Conservation (phyloP, 2,329 filamentous ascomycete genomes). For the Dactylellina sp. region DNA sequence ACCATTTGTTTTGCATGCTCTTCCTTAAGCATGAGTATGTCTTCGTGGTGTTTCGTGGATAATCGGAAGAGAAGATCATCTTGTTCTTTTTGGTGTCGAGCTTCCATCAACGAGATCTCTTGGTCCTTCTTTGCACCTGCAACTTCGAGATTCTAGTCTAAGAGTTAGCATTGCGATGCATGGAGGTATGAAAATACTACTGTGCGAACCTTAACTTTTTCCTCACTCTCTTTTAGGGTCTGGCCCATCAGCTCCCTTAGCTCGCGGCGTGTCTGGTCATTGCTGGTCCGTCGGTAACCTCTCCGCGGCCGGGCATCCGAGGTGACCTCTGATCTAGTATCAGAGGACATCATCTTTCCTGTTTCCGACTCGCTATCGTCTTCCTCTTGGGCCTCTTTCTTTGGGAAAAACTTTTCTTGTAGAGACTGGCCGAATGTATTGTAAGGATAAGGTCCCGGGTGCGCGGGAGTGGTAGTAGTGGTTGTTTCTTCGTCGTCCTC, state of each 20-base stretch:
- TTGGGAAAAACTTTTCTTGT: conserved; percentile 44
- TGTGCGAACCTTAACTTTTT: conserved; percentile 39
- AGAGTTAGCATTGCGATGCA: conserved; percentile 6
- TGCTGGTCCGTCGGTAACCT: conserved; percentile 51
- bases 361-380: conserved; percentile 47
- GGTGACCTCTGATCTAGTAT: conserved; percentile 50
- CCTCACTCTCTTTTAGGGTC: conserved; percentile 51
- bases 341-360: conserved; percentile 52
- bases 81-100: conserved; percentile 51
- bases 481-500: conserved; percentile 54
- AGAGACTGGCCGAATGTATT: conserved; percentile 46
- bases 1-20: conserved; percentile 52
- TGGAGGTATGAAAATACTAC: neutral
- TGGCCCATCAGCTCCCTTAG: conserved; percentile 54
- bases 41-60: conserved; percentile 52
- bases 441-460: conserved; percentile 34
- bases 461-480: conserved; percentile 21
- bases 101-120: conserved; percentile 46
- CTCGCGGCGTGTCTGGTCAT: conserved; percentile 50
- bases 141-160: conserved; percentile 43
- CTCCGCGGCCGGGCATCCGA: conserved; percentile 45
- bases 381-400: conserved; percentile 28
- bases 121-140: conserved; percentile 49
- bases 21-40: conserved; percentile 37
- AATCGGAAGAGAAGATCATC: conserved; percentile 39